Percentiles rank a stretch among this genome's conserved stretches.
These are phyloP conservation scores for Shiraia sp. DNA, from an alignment of 2,329 filamentous ascomycete species.

Conservation along the genomic window DNA sequence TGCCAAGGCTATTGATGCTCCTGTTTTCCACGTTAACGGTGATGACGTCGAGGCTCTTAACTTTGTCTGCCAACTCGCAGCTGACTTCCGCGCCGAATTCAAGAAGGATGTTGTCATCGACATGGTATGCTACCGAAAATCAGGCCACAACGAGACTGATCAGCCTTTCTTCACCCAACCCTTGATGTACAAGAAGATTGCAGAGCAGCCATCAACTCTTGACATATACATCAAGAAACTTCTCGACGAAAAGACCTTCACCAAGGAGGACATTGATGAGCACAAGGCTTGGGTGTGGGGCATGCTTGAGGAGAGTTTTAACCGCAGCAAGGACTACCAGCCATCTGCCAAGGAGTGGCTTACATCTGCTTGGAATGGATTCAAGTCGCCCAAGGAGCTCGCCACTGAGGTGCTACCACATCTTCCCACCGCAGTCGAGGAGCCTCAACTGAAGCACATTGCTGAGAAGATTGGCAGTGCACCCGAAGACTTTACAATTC, in stretches of 20 bases:
- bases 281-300: constrained; percentile 99
- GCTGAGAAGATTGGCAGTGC: constrained; percentile 75
- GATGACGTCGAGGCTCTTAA: constrained; percentile 98
- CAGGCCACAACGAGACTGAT: constrained; percentile 99
- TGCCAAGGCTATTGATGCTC: constrained; percentile 97
- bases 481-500: constrained; percentile 84
- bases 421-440: constrained; percentile 79
- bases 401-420: constrained; percentile 93
- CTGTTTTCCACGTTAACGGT: constrained; percentile 98
- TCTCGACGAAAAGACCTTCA: constrained; percentile 89
- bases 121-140: constrained; percentile 97
- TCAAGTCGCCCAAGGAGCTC: constrained; percentile 98
- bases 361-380: constrained; percentile 98
- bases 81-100: constrained; percentile 98
- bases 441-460: constrained; percentile 76
- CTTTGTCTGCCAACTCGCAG: constrained; percentile 94
- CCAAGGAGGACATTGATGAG: constrained; percentile 95
- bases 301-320: constrained; percentile 97
- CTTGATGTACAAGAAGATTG: constrained; percentile 98
- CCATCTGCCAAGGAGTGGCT: constrained; percentile 97
- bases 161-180: constrained; percentile 99
- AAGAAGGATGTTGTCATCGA: constrained; percentile 98
- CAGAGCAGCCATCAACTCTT: constrained; percentile 79
- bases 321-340: constrained; percentile 96
- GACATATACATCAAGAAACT: constrained; percentile 92